Percentiles rank a stretch among this genome's conserved stretches.
Evolutionary conservation across 768 basidiomycete species (phyloP).

Genomic region (Polyporus arcularius): DNA sequence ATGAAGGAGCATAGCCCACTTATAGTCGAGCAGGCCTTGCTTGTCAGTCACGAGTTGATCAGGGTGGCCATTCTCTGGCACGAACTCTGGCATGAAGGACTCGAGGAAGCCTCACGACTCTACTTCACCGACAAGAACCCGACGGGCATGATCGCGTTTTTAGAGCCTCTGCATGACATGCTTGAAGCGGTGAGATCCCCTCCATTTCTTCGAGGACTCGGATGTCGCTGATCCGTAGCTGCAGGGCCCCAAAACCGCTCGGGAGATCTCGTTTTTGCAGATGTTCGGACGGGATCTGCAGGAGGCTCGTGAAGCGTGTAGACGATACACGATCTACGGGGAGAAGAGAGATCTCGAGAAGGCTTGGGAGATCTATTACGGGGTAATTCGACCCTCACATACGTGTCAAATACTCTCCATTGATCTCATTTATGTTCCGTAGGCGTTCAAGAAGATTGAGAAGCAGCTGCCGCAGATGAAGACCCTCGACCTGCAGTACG

Average conservation of each 20-base stretch:
- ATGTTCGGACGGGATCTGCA: conserved; percentile 90
- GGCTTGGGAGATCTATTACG: conserved; percentile 99
- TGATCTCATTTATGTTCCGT: not conserved
- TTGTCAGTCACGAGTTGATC: conserved; percentile 94
- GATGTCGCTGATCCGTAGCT: not conserved
- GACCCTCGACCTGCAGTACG: conserved; percentile 93
- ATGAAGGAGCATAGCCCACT: conserved; percentile 89
- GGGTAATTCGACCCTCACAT: conserved; percentile 46
- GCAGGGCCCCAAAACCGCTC: conserved; percentile 90
- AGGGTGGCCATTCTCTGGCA: conserved; percentile 99
- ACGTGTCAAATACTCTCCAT: not conserved
- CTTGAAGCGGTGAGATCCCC: conserved; percentile 65
- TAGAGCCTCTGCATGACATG: conserved; percentile 92
- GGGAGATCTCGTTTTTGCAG: conserved; percentile 94
- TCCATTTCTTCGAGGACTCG: not conserved
- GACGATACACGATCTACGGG: conserved; percentile 81
- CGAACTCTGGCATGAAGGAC: conserved; percentile 96
- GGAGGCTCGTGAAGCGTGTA: conserved; percentile 90
- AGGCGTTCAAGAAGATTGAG: conserved; percentile 97
- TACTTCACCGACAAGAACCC: conserved; percentile 98
- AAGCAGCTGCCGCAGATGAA: conserved; percentile 89
- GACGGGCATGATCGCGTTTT: conserved; percentile 91
- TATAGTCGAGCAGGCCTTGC: conserved; percentile 87
- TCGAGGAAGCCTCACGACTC: conserved; percentile 94
- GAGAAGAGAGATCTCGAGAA: conserved; percentile 91